Conservation (phyloP, 345 rosid genomes). For the Linum trigynum region DNA sequence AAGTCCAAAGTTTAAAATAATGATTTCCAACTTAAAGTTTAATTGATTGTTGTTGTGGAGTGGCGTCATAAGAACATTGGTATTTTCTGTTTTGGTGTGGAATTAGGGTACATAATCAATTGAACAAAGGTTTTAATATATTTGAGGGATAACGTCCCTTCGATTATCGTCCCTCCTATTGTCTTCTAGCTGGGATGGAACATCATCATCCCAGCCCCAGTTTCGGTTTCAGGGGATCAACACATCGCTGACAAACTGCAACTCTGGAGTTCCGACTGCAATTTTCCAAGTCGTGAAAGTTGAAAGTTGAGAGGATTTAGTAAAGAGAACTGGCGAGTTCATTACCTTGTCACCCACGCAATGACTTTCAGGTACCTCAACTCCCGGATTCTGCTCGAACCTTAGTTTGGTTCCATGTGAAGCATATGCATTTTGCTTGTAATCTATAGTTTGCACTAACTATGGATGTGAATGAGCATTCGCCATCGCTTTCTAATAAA, state of each 20-base stretch:
- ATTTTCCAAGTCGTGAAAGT: conserved; percentile 5
- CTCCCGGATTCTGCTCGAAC: no score
- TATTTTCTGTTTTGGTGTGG: neutral
- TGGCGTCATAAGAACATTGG: neutral
- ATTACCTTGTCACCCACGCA: no score
- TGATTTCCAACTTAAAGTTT: conserved; percentile 2
- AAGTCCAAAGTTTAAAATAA: conserved; percentile 19
- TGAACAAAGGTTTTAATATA: conserved; percentile 13
- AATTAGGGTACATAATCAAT: no score
- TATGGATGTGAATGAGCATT: no score
- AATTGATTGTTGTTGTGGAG: neutral
- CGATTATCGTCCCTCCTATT: conserved; percentile 38
- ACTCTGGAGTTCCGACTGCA: neutral
- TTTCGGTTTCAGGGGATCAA: conserved; percentile 10
- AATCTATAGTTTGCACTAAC: no score
- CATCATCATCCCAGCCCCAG: conserved; percentile 30
- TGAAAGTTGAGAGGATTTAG: neutral
- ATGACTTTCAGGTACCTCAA: no score
- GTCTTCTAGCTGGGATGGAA: conserved; percentile 37
- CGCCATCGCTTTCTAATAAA: no score
- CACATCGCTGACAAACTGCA: neutral
- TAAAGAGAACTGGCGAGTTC: neutral
- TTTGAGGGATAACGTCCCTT: conserved; percentile 31
- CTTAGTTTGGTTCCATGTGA: no score
- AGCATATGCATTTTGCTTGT: no score